Percentiles rank a stretch among this genome's conserved stretches.
Conservation (phyloP, 2,329 filamentous ascomycete species). For the Aspergillus sp. region DNA sequence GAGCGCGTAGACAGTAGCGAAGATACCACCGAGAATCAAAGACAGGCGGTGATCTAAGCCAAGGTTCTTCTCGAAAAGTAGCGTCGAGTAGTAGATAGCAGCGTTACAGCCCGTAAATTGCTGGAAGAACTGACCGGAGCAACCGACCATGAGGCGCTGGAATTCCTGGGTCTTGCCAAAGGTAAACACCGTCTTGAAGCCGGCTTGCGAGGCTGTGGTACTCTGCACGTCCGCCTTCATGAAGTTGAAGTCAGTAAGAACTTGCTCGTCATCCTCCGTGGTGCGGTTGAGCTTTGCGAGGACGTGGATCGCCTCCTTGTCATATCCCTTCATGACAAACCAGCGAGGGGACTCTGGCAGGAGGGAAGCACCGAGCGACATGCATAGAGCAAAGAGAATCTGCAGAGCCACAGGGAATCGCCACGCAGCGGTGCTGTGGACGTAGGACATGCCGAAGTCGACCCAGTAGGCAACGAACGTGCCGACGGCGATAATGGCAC, state of each 20-base stretch:
- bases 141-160: constrained; percentile 21
- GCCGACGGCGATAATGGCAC: constrained; percentile 24
- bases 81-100: constrained; percentile 37
- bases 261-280: constrained; percentile 27
- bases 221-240: constrained; percentile 38
- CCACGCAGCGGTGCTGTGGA: constrained; percentile 30
- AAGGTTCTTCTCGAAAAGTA: constrained; percentile 36
- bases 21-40: constrained; percentile 19
- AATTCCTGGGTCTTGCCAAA: constrained; percentile 23
- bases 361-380: constrained; percentile 11
- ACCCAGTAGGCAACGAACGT: constrained; percentile 28
- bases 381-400: constrained; percentile 30
- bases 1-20: constrained; percentile 18
- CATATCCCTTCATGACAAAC: constrained; percentile 43
- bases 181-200: constrained; percentile 18
- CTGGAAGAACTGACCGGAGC: constrained; percentile 29
- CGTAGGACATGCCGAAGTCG: constrained; percentile 25
- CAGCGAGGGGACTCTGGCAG: constrained; percentile 48
- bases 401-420: constrained; percentile 41
- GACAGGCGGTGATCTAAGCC: constrained; percentile 11
- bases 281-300: constrained; percentile 38
- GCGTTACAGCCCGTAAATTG: constrained; percentile 40
- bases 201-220: constrained; percentile 22
- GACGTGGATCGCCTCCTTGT: constrained; percentile 38
- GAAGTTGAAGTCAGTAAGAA: constrained; percentile 23